phyloP scores from a whole-genome alignment of 2,329 filamentous ascomycete species.

The Aspergillus phoenicis region DNA sequence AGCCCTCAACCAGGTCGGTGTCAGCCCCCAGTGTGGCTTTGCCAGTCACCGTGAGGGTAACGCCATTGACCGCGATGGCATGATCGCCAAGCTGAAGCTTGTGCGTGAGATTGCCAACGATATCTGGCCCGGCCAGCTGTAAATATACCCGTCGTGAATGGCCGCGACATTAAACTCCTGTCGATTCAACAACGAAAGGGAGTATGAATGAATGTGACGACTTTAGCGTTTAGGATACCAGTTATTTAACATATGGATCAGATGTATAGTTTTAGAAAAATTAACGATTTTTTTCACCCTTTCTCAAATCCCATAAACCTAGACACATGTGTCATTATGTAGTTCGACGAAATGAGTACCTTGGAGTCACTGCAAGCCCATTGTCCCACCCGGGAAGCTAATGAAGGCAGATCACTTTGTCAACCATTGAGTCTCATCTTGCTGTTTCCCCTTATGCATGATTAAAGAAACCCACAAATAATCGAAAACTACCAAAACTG shows the following conservation, averaged over 20 bases:
- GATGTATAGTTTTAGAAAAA: slow-evolving; percentile 1
- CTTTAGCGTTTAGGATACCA: slow-evolving; percentile 7
- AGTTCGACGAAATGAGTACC: neutral
- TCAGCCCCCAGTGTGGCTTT: slow-evolving; percentile 74
- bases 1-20: slow-evolving; percentile 67
- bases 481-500: neutral
- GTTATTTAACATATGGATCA: slow-evolving; percentile 11
- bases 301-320: neutral
- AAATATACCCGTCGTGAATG: slow-evolving; percentile 14
- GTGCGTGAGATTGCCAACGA: slow-evolving; percentile 72
- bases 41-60: slow-evolving; percentile 76
- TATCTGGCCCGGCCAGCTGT: slow-evolving; percentile 65
- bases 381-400: neutral
- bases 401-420: neutral
- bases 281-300: neutral
- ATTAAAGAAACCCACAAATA: neutral
- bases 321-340: neutral
- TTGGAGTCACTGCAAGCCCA: neutral
- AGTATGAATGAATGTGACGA: slow-evolving; percentile 10
- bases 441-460: neutral
- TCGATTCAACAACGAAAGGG: slow-evolving; percentile 10
- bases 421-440: too few relatives aligned
- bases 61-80: slow-evolving; percentile 66
- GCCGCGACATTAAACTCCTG: slow-evolving; percentile 15
- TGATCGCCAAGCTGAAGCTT: slow-evolving; percentile 72